A percentile compares a stretch with the other conserved stretches of the same genome.
phyloP scores from a whole-genome alignment of 164 flowering plant species.

The Buxus sempervirens region DNA sequence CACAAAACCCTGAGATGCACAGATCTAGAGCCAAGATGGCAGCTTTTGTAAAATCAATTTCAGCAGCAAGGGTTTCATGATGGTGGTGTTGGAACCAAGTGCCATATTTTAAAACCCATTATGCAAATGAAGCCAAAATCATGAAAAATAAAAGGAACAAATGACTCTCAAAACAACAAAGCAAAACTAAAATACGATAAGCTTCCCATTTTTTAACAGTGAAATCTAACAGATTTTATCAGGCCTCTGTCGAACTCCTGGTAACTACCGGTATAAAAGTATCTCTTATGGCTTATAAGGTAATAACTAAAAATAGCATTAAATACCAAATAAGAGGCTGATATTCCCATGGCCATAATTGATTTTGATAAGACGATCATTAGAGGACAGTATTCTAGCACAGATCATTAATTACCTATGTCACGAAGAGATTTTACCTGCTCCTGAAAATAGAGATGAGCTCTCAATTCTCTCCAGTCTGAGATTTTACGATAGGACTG shows the following conservation, averaged over 20 bases:
- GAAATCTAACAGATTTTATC: neutral
- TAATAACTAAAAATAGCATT: too few relatives aligned
- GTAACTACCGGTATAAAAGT: too few relatives aligned
- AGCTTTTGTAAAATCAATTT: neutral
- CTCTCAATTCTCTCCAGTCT: conserved; percentile 92
- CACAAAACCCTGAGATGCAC: neutral
- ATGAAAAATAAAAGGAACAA: neutral
- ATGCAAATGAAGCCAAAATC: neutral
- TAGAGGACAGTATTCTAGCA: neutral
- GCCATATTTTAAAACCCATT: neutral
- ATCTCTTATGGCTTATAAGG: too few relatives aligned
- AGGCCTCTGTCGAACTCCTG: too few relatives aligned
- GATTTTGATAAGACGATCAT: neutral
- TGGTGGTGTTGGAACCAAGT: neutral
- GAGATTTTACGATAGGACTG: conserved; percentile 34
- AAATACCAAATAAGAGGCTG: too few relatives aligned
- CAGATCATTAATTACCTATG: neutral
- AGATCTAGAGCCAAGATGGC: neutral
- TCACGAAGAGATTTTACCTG: conserved; percentile 45
- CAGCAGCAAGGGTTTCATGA: neutral
- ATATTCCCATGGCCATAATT: too few relatives aligned
- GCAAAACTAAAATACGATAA: too few relatives aligned
- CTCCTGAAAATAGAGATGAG: conserved; percentile 50
- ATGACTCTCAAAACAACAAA: neutral
- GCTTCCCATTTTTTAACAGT: neutral